These are phyloP conservation scores for Rhizopogon sp. DNA, from an alignment of 768 basidiomycete species.

Conservation along the genomic window DNA sequence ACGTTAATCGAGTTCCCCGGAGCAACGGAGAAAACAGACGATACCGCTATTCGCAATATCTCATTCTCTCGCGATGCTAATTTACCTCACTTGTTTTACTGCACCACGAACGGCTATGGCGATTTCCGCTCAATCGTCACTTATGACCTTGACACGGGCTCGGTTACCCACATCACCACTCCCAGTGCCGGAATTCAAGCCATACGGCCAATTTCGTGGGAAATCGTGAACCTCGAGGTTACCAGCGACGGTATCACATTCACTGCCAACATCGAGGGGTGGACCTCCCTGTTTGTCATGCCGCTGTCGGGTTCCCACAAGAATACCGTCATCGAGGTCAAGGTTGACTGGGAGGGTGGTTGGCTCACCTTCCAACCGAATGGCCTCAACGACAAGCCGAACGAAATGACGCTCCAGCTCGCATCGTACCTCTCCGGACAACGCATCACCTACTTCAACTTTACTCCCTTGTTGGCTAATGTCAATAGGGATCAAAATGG, in stretches of 20 bases:
- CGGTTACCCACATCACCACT: slow-evolving; percentile 34
- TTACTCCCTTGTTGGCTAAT: slow-evolving; percentile 16
- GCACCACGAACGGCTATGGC: slow-evolving; percentile 33
- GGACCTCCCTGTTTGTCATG: slow-evolving; percentile 24
- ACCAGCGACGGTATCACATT: slow-evolving; percentile 27
- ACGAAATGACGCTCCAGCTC: slow-evolving; percentile 27
- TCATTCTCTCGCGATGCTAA: slow-evolving; percentile 28
- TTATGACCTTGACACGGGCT: slow-evolving; percentile 25
- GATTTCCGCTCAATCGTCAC: slow-evolving; percentile 32
- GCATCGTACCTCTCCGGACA: slow-evolving; percentile 26
- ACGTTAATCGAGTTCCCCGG: slow-evolving; percentile 31
- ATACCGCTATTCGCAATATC: slow-evolving; percentile 12
- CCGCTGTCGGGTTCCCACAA: slow-evolving; percentile 25
- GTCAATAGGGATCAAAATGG: slow-evolving; percentile 18
- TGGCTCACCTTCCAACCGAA: slow-evolving; percentile 26
- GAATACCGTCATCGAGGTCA: slow-evolving; percentile 27
- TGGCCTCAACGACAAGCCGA: slow-evolving; percentile 26
- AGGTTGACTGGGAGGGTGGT: slow-evolving; percentile 26
- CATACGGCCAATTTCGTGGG: slow-evolving; percentile 32
- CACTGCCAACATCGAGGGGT: slow-evolving; percentile 35
- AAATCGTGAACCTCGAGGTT: slow-evolving; percentile 20
- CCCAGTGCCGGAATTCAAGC: slow-evolving; percentile 26
- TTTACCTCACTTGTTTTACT: slow-evolving; percentile 26
- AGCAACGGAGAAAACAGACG: slow-evolving; percentile 25
- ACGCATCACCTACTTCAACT: slow-evolving; percentile 22